Conservation (phyloP, 108 stramenopile species). For the Schizochytrium sp. region DNA sequence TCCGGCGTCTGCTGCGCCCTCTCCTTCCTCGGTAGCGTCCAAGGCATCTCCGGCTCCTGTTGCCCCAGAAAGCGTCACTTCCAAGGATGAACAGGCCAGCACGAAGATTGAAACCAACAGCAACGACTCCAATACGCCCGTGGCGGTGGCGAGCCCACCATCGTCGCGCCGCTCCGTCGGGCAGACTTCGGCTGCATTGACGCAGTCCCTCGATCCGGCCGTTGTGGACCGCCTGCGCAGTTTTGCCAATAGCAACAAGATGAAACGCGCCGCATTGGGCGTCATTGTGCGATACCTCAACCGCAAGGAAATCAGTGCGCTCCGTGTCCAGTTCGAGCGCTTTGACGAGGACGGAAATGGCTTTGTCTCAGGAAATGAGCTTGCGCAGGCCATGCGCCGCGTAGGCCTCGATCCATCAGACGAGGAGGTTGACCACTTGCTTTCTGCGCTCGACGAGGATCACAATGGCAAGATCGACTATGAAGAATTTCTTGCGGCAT, state of each 20-base stretch:
- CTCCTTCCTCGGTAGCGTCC: no score
- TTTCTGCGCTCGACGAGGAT: background rate
- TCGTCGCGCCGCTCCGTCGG: no score
- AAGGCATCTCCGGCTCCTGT: no score
- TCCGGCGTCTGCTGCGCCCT: no score
- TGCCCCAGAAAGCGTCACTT: no score
- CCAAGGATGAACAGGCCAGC: no score
- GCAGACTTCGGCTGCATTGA: background rate
- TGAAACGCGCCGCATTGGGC: background rate
- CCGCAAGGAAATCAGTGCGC: background rate
- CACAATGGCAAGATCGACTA: conserved; percentile 10
- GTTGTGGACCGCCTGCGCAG: background rate
- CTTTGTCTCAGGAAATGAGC: background rate
- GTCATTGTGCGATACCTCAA: background rate
- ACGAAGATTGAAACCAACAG: no score
- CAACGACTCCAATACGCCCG: no score
- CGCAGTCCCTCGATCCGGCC: background rate
- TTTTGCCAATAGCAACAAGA: background rate
- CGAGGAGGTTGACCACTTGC: background rate
- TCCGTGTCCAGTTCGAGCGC: background rate
- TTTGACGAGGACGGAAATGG: conserved; percentile 2
- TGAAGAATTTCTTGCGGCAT: background rate
- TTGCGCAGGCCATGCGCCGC: background rate
- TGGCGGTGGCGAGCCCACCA: no score
- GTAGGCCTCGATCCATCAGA: background rate